Evolutionary conservation across 192 early-diverging fungal species (phyloP), one percentile per base, ranked within the genome.

Genomic region (Dissophora globulifera): DNA sequence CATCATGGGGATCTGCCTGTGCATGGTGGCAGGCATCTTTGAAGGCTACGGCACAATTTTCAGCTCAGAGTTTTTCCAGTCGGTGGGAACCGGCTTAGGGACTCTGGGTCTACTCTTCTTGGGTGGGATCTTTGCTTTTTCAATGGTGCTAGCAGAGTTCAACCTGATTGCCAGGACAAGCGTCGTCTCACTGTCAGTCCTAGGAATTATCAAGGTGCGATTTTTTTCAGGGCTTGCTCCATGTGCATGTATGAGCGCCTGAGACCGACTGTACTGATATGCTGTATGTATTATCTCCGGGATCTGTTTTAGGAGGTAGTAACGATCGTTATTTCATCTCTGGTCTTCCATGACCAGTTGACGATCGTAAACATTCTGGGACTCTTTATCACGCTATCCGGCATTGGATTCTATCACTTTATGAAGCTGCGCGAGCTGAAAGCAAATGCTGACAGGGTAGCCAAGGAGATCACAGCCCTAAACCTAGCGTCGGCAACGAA

Each of bases 81-180:
- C 80, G 0, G 65, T 86, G 12, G 47, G 40, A 1, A 66, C 62
- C 0, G 66, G 75, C 2, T 27, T 90, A 8, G 54, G 67, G 17
- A 85, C 88, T n/a, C 61, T 89, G 31, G 78, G 69, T 2, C 52
- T 91, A 49, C 81, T 95, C 55, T 65, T 83, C n/a, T 50, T 84
- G 10, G 94, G 95, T 65, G 96, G 96, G 4, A 48, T 88, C 15
- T 56, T 98, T 35, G 96, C 96, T 11, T 96, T 95, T 68, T 63
- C 86, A 10, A 94, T 98, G 94, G 88, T 96, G 19, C 80, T 93
- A 49, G 84, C 89, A n/a, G 96, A 98, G 71, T 98, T 91, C 79
- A 82, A 88, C 23, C 68, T 96, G 38, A 96, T 98, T 62, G 83
- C 91, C n/a, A 82, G 85, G 49, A 96, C 94, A 0, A 93, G 90